Evolutionary conservation across 345 rosid species (phyloP), one percentile per base, ranked within the genome.

Genomic region (Gossypium thurberi): DNA sequence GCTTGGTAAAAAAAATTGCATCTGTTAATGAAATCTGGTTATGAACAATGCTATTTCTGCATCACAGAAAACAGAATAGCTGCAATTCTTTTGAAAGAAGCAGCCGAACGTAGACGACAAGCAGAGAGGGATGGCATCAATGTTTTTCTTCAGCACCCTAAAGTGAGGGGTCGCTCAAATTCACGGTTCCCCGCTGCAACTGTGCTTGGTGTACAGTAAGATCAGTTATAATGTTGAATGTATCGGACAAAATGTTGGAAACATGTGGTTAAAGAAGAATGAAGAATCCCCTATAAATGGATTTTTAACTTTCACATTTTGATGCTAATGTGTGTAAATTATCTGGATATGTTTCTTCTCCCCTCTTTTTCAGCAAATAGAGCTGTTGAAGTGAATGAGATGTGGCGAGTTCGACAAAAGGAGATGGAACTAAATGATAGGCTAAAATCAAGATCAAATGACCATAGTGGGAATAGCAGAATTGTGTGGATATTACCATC

Each of bases 101-200:
- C 98, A 2, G 92, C 94, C n/a, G 99, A 92, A 46, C 83, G 91
- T 79, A 87, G 90, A 65, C 82, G 83, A 56, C 87, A 82, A 82
- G 97, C 97, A 63, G 91, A 89, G 75, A 87, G 77, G 73, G 98
- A 94, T 70, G 98, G 97, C 0, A 85, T 90, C 4, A 84, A 85
- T 78, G 97, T 82, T 56, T 92, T 92, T 82, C 96, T 92, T 77
- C 78, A 80, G 79, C 78, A 85, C 77, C 96, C 91, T 64, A 79
- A 69, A 21, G 81, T 77, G 11, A 82, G 97, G 83, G 82, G 82
- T 59, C 87, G 93, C 59, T 94, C 98, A 13, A 94, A 94, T 77
- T 87, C 97, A 3, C 87, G 94, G 69, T 91, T 94, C 82, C 98
- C 90, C 44, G 85, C 88, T 10, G 95, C 98, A n/a, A 91, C 96